Evolutionary conservation across 2,329 filamentous ascomycete genomes (phyloP).

Genomic region (Sporothrix sp.): DNA sequence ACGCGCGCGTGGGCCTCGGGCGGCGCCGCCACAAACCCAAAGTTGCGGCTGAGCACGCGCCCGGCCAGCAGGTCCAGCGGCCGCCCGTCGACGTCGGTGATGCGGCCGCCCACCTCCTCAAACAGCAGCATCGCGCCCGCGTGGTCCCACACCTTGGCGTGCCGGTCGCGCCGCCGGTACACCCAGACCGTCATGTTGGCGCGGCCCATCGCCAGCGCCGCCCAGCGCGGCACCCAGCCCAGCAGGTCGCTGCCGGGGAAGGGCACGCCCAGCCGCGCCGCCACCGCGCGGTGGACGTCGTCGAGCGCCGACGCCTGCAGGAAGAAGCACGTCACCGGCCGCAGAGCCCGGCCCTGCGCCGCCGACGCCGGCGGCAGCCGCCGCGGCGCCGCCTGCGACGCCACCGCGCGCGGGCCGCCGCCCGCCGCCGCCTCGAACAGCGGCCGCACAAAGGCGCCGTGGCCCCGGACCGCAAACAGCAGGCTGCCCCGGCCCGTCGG

Average conservation of each 20-base stretch:
- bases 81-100: conserved; percentile 45
- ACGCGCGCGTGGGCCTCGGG: conserved; percentile 34
- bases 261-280: conserved; percentile 30
- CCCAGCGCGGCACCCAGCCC: conserved; percentile 49
- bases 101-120: conserved; percentile 44
- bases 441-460: conserved; percentile 39
- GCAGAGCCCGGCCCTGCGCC: too few species aligned
- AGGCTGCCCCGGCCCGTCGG: conserved; percentile 36
- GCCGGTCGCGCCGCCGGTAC: conserved; percentile 38
- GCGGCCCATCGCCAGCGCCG: conserved; percentile 40
- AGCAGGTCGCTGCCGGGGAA: conserved; percentile 44
- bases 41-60: too few species aligned
- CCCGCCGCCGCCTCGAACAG: conserved; percentile 20
- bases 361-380: too few species aligned
- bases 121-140: conserved; percentile 51
- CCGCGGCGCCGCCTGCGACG: conserved; percentile 25
- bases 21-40: conserved; percentile 48
- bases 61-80: conserved; percentile 40
- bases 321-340: conserved; percentile 38
- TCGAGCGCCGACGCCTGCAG: conserved; percentile 39
- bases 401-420: conserved; percentile 18
- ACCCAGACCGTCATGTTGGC: conserved; percentile 48
- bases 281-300: conserved; percentile 36
- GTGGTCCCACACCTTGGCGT: conserved; percentile 51
- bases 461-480: conserved; percentile 38